Conservation (phyloP, 371 early-diverging fungal genomes). For the Smittium mucronatum region DNA sequence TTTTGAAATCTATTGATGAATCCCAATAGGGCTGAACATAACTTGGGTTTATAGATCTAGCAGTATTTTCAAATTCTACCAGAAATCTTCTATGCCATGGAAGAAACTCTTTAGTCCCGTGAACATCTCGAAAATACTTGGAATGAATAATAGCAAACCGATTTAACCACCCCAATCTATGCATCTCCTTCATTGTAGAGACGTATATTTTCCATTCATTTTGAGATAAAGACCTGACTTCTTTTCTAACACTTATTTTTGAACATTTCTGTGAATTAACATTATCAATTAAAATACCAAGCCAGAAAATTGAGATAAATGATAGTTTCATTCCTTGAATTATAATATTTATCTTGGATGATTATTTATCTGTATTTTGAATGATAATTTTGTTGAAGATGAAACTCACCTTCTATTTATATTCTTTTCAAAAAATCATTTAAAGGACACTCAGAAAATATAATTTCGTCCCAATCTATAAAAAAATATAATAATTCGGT, state of each 20-base stretch:
- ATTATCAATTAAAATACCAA: too few relatives aligned
- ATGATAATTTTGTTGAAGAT: too few relatives aligned
- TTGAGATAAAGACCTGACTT: constrained; percentile 31
- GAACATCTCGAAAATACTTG: constrained; percentile 18
- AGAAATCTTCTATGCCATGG: constrained; percentile 36
- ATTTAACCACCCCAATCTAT: constrained; percentile 25
- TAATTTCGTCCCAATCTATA: too few relatives aligned
- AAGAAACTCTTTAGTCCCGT: constrained; percentile 33
- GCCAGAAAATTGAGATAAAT: too few relatives aligned
- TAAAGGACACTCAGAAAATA: too few relatives aligned
- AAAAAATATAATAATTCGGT: too few relatives aligned
- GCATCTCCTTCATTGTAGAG: constrained; percentile 20
- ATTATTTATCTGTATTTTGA: too few relatives aligned
- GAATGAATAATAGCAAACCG: constrained; percentile 25
- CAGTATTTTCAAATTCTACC: constrained; percentile 30
- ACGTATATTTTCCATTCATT: constrained; percentile 21
- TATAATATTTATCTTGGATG: too few relatives aligned
- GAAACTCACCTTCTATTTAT: too few relatives aligned
- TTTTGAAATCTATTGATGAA: constrained; percentile 28
- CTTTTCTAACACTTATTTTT: constrained; percentile 25
- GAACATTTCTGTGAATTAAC: not conserved
- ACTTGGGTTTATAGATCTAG: constrained; percentile 13
- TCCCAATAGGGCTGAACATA: constrained; percentile 35
- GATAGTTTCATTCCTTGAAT: too few relatives aligned
- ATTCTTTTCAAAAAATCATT: too few relatives aligned